Conservation (phyloP, 208 protist genomes). For the Herpetomonas muscarum region DNA sequence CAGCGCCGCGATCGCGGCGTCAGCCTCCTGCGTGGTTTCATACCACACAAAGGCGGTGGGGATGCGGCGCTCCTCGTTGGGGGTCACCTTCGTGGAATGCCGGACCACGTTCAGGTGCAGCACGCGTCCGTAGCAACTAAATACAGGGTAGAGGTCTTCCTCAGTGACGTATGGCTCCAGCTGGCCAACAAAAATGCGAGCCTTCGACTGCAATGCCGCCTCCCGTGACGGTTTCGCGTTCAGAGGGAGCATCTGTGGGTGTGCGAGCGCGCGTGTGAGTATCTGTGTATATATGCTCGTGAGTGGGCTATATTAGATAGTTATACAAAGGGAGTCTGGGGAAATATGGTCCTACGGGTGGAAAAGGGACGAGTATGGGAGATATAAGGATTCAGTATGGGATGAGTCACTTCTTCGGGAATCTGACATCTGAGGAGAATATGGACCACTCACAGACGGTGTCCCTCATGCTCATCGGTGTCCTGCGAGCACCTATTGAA, state of each 20-base stretch:
- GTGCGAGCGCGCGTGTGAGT: background rate
- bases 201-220: conserved; percentile 38
- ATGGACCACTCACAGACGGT: too few relatives aligned
- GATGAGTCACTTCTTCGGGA: too few relatives aligned
- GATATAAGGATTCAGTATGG: too few relatives aligned
- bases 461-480: too few relatives aligned
- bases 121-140: conserved; percentile 48
- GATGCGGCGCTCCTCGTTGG: conserved; percentile 51
- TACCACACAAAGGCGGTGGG: conserved; percentile 66
- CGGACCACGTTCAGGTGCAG: conserved; percentile 62
- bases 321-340: background rate
- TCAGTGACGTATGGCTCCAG: conserved; percentile 66
- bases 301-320: background rate
- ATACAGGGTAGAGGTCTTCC: conserved; percentile 55
- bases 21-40: conserved; percentile 48
- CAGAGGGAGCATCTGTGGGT: background rate
- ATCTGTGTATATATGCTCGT: background rate
- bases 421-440: too few relatives aligned
- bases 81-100: conserved; percentile 57
- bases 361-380: too few relatives aligned
- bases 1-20: conserved; percentile 61
- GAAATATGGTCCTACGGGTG: too few relatives aligned
- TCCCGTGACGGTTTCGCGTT: conserved; percentile 22
- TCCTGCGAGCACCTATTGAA: too few relatives aligned
- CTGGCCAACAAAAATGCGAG: conserved; percentile 62